Base-by-base conservation (phyloP, 768 basidiomycete genomes). In the Xanthoconium purpureum region DNA sequence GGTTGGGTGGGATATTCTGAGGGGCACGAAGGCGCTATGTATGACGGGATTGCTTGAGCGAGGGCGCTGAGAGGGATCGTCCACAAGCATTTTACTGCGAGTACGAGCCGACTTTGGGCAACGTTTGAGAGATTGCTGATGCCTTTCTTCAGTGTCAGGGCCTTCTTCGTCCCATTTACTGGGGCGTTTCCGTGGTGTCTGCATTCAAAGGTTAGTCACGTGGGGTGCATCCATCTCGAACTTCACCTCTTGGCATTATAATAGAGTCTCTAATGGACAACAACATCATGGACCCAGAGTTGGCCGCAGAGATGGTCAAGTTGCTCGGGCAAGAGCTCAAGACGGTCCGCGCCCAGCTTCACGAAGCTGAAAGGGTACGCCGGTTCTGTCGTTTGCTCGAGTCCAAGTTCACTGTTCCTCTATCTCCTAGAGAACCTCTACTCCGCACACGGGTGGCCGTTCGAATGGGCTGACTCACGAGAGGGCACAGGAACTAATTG, bases 21-120 rank as follows among this genome's bases (percentile, higher is more conserved):
- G 82, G 4, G 94, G 95, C 0, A 87, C 91, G 69, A 84, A 89
- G 35, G 78, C 62, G 62, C 91, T 92, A 59, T 88, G 80, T 7
- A 64, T n/a, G 8, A 63, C 17, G 9, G 65, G 61, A 18, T 64
- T 63, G 28, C 38, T 28, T 45, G 50, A 29, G 39, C 46, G 56
- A 52, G 56, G 47, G 18, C 60, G 63, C n/a, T 63, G 56, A 39
- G 59, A 54, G 14, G 66, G 45, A 42, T 60, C 38, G 42, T 63
- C 64, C 18, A 54, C 36, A 46, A n/a, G 40, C 49, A 57, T 42
- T 57, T 61, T 49, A 54, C 39, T 60, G 54, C 52, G 56, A 45
- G 54, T 8, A 24, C 68, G 64, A 6, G 68, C 51, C 28, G 72
- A 65, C 65, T 83, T 89, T 32, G 73, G 63, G 28, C 83, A 80